A percentile compares a stretch with the other conserved stretches of the same genome.
Conservation (phyloP, 2,329 filamentous ascomycete species). For the Beauveria asiatica region DNA sequence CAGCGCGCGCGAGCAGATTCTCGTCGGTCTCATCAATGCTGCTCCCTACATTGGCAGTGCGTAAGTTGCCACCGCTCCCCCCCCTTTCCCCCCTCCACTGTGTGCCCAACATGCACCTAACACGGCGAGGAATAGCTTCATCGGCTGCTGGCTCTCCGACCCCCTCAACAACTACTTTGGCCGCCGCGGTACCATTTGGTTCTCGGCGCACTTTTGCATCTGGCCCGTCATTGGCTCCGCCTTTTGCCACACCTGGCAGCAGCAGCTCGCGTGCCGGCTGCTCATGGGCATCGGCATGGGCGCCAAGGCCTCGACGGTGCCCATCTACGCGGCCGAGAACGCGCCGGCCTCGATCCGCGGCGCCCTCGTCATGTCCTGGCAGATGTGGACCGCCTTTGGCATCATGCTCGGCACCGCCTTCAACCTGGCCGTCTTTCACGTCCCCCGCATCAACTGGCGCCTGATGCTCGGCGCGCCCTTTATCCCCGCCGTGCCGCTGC, state of each 20-base stretch:
- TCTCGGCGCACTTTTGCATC: conserved; percentile 64
- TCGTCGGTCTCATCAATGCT: conserved; percentile 60
- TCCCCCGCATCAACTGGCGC: conserved; percentile 52
- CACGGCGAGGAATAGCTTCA: conserved; percentile 15
- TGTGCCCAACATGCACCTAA: not conserved
- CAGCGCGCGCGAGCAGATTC: conserved; percentile 31
- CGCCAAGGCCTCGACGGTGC: conserved; percentile 64
- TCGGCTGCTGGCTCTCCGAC: conserved; percentile 61
- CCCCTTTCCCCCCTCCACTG: too few species aligned
- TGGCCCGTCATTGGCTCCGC: conserved; percentile 61
- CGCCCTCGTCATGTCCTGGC: conserved; percentile 75
- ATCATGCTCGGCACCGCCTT: conserved; percentile 46
- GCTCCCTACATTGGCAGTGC: conserved; percentile 42
- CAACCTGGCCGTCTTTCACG: conserved; percentile 9
- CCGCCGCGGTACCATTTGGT: conserved; percentile 53
- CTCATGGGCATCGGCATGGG: conserved; percentile 72
- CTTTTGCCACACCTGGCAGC: conserved; percentile 62
- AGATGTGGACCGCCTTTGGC: conserved; percentile 58
- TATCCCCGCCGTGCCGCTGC: conserved; percentile 47
- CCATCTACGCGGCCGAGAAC: conserved; percentile 69
- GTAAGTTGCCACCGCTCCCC: not conserved
- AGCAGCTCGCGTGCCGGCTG: conserved; percentile 63
- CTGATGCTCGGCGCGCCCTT: conserved; percentile 58
- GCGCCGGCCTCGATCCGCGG: conserved; percentile 62
- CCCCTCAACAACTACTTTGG: conserved; percentile 43